Evolutionary conservation across 257 asterid species (phyloP).

Genomic region (Echium plantagineum): DNA sequence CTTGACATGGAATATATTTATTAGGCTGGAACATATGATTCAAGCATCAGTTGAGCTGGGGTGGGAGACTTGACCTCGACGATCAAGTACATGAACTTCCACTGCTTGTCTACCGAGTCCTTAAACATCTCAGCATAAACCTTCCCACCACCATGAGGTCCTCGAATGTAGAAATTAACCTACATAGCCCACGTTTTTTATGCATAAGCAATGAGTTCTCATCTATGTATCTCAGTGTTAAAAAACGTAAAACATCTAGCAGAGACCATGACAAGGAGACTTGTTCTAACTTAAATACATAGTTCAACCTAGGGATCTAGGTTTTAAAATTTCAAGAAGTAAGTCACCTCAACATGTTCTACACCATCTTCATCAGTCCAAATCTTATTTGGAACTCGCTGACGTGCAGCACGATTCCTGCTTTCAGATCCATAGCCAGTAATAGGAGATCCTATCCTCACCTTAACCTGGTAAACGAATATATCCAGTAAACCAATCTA

Average conservation of each 20-base stretch:
- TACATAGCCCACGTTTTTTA: slow-evolving; percentile 6
- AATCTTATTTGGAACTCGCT: slow-evolving; percentile 58
- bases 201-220: no score
- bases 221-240: neutral
- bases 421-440: slow-evolving; percentile 90
- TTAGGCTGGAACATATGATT: slow-evolving; percentile 88
- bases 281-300: neutral
- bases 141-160: slow-evolving; percentile 86
- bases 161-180: slow-evolving; percentile 87
- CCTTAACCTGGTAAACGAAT: slow-evolving; percentile 48
- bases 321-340: neutral
- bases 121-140: slow-evolving; percentile 87
- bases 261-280: neutral
- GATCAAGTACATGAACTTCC: slow-evolving; percentile 79
- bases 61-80: slow-evolving; percentile 73
- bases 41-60: slow-evolving; percentile 72
- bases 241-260: neutral
- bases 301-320: neutral
- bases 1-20: neutral
- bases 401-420: slow-evolving; percentile 94
- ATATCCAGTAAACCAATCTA: neutral
- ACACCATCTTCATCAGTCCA: slow-evolving; percentile 89
- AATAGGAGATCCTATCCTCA: slow-evolving; percentile 74
- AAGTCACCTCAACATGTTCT: slow-evolving; percentile 67
- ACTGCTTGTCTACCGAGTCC: slow-evolving; percentile 67